A percentile compares a stretch with the other conserved stretches of the same genome.
Conservation (phyloP, 805 yeast species). For the Metschnikowia koreensis region DNA sequence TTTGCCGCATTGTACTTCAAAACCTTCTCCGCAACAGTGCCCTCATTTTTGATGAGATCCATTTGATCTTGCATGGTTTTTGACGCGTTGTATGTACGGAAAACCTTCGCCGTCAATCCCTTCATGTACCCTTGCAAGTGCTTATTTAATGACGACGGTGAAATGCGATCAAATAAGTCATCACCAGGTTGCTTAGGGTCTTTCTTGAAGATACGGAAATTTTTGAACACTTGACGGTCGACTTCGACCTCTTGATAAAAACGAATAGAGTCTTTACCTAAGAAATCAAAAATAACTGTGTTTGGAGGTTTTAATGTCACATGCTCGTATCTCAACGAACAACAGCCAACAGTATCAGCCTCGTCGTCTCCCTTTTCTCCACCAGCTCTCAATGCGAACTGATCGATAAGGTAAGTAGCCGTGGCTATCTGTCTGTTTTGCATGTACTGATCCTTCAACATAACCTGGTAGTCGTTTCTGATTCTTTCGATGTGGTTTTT, state of each 20-base stretch:
- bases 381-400: slow-evolving; percentile 94
- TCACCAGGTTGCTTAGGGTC: slow-evolving; percentile 90
- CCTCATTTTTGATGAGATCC: slow-evolving; percentile 79
- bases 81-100: slow-evolving; percentile 96
- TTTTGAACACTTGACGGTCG: slow-evolving; percentile 87
- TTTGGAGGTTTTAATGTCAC: slow-evolving; percentile 81
- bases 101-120: slow-evolving; percentile 93
- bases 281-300: slow-evolving; percentile 82
- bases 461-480: slow-evolving; percentile 68
- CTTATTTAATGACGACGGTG: slow-evolving; percentile 78
- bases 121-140: slow-evolving; percentile 88
- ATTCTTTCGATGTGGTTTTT: slow-evolving; percentile 69
- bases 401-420: slow-evolving; percentile 89
- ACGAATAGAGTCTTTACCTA: slow-evolving; percentile 94
- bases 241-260: slow-evolving; percentile 92
- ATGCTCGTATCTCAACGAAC: slow-evolving; percentile 90
- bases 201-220: slow-evolving; percentile 81
- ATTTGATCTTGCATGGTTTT: slow-evolving; percentile 95
- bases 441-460: slow-evolving; percentile 75
- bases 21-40: slow-evolving; percentile 83
- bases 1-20: slow-evolving; percentile 91
- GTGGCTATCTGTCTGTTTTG: slow-evolving; percentile 88
- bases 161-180: slow-evolving; percentile 86
- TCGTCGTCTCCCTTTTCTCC: slow-evolving; percentile 97
- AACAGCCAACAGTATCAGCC: slow-evolving; percentile 98